These are phyloP conservation scores for Botrytis paeoniae DNA, from an alignment of 2,329 filamentous ascomycete species.

Conservation along the genomic window DNA sequence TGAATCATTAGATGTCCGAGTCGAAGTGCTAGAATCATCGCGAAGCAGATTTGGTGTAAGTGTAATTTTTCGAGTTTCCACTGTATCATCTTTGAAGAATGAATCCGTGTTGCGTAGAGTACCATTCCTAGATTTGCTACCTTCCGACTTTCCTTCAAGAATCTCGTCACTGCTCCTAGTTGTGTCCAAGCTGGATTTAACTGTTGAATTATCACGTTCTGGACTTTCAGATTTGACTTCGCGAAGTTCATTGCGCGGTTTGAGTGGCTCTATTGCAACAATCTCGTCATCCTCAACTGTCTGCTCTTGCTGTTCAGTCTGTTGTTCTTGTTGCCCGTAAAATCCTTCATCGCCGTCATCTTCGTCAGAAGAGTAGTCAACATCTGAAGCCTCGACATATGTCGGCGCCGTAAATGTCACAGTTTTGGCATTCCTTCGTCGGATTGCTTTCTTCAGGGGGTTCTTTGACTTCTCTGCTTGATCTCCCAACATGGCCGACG, in stretches of 20 bases:
- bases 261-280: constrained; percentile 39
- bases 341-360: constrained; percentile 51
- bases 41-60: constrained; percentile 88
- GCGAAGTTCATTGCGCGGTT: constrained; percentile 41
- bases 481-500: constrained; percentile 68
- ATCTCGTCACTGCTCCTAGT: constrained; percentile 64
- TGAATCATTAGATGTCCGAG: constrained; percentile 43
- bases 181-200: constrained; percentile 39
- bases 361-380: constrained; percentile 67
- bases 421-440: constrained; percentile 66
- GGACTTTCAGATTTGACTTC: constrained; percentile 32
- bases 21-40: constrained; percentile 60
- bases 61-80: constrained; percentile 96
- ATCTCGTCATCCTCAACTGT: constrained; percentile 39
- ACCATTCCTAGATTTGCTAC: constrained; percentile 74
- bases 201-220: constrained; percentile 24
- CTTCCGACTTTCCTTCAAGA: constrained; percentile 52
- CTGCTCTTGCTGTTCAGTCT: constrained; percentile 45
- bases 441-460: constrained; percentile 70
- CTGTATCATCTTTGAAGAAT: constrained; percentile 94
- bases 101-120: constrained; percentile 90
- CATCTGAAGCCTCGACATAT: constrained; percentile 69
- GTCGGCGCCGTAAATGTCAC: constrained; percentile 69
- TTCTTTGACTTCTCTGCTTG: constrained; percentile 70
- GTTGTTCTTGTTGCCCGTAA: constrained; percentile 48